Evolutionary conservation across 1,139 yeast species (phyloP), one percentile per base, ranked within the genome.

Genomic region (Zygoascus sp.): DNA sequence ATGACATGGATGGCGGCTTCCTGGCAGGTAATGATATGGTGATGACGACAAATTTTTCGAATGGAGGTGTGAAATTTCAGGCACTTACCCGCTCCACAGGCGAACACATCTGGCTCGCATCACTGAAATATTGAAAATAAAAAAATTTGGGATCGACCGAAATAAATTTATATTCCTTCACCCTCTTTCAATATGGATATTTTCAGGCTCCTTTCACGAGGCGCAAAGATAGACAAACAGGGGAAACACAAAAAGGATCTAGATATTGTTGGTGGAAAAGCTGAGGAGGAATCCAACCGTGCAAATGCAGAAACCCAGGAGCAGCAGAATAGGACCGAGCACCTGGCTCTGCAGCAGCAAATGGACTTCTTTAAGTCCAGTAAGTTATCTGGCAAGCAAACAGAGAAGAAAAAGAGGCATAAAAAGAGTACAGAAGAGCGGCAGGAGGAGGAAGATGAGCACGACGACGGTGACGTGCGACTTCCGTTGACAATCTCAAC

Each of bases 161-260:
- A 20, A 19, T 32, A 16, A 9, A 39, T 28, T 11, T 25, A 27
- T 41, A 3, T 32, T 32, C 9, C 28, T n/a, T 5, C 35, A 17
- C 4, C 32, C 23, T 20, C 7, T 7, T 13, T 13, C 30, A 36
- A 25, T 28, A 90, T 92, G 98, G 98, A 92, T 69, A 83, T 90
- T 54, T 90, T 92, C 64, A 75, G 88, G 58, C 81, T 92, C 3
- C 74, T 92, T 44, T 75, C 89, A 1, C 73, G 97, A 61, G 97
- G 97, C 17, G 96, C 97, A 0, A 74, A 81, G 19, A 69, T 90
- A 46, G 81, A 80, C 61, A 80, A 81, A 61, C 60, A 58, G 15
- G 61, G 61, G 2, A 65, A 61, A 49, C 68, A 65, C 46, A 55
- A 58, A 44, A 45, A 60, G 40, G 67, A 63, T 38, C 68, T 48